Base-by-base conservation (phyloP, 2,329 filamentous ascomycete genomes). In the Penicillium sp. region DNA sequence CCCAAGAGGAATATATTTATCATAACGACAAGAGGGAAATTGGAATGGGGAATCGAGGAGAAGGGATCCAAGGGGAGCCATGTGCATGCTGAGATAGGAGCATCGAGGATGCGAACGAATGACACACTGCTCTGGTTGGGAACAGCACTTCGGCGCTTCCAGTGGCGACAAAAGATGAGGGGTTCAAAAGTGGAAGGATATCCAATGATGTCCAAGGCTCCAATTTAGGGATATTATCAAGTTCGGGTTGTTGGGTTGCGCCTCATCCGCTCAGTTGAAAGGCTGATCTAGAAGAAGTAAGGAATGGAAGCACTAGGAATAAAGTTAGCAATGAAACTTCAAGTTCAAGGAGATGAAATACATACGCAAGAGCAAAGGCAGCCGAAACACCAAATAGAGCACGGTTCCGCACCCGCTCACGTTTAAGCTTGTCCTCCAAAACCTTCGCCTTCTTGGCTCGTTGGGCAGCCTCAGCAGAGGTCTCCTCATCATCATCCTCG, bases 301-400 rank as follows among this genome's bases (percentile, higher is more conserved):
- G 70, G 70, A 53, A 73, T 71, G 10, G 68, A 65, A 27, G 69
- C 69, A 33, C 70, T 73, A 41, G 2, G 39, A 15, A 31, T 3
- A 7, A 25, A 17, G 51, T 64, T 51, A 60, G 54, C 16, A 36
- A 30, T 20, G 3, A 15, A 11, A 25, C 5, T 27, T 14, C 20
- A 23, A 20, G 6, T 36, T 8, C 19, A 31, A 13, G 29, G 33
- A 34, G 29, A 11, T 7, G 10, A 36, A 30, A 19, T 39, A 84
- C 89, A 73, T 79, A 97, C 93, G 90, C 90, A 65, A 96, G 78
- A 41, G 87, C 87, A 63, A 96, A 77, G 32, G 87, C 93, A 42
- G 88, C 88, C 48, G 84, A 87, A 37, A 97, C 79, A 43, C 93
- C 91, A 48, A 94, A 77, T 46, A 95, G 73, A 32, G 93, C 88